These are phyloP conservation scores for Kwoniella bestiolae DNA, from an alignment of 768 basidiomycete species.

Conservation along the genomic window DNA sequence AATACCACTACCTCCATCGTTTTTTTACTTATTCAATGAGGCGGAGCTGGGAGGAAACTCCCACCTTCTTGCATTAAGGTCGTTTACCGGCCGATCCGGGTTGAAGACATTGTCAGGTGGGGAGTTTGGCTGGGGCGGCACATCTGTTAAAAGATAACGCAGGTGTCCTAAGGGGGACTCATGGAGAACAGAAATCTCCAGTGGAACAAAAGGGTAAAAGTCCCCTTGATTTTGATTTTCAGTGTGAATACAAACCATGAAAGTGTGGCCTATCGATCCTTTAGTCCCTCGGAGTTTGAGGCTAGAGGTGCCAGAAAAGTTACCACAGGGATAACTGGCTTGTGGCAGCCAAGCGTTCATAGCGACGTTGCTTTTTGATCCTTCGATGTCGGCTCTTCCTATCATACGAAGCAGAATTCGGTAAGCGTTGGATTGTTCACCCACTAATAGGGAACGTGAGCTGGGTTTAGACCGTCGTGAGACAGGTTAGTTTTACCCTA, in stretches of 20 bases:
- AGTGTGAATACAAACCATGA: constrained; percentile 80
- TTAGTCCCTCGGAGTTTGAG: constrained; percentile 77
- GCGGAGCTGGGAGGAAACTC: constrained; percentile 65
- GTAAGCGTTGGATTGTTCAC: constrained; percentile 77
- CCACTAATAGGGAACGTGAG: constrained; percentile 75
- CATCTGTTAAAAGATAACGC: constrained; percentile 80
- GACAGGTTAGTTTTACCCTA: constrained; percentile 86
- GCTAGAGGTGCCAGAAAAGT: constrained; percentile 81
- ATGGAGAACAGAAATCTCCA: constrained; percentile 78
- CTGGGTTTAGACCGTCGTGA: constrained; percentile 61
- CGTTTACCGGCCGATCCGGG: constrained; percentile 65
- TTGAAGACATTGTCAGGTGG: constrained; percentile 78
- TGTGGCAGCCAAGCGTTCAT: constrained; percentile 76
- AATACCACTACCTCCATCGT: constrained; percentile 82
- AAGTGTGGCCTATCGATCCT: constrained; percentile 83
- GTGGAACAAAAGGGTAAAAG: constrained; percentile 81
- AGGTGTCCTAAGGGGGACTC: constrained; percentile 79
- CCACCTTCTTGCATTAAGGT: constrained; percentile 59
- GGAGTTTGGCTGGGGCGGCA: constrained; percentile 77
- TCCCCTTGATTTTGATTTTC: constrained; percentile 80
- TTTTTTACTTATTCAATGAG: constrained; percentile 79
- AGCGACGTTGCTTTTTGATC: constrained; percentile 80
- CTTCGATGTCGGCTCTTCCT: constrained; percentile 80
- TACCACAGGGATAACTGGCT: constrained; percentile 80
- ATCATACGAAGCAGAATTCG: constrained; percentile 78